Base-by-base conservation (phyloP, 306 rosid genomes). In the Dryas octopetala region DNA sequence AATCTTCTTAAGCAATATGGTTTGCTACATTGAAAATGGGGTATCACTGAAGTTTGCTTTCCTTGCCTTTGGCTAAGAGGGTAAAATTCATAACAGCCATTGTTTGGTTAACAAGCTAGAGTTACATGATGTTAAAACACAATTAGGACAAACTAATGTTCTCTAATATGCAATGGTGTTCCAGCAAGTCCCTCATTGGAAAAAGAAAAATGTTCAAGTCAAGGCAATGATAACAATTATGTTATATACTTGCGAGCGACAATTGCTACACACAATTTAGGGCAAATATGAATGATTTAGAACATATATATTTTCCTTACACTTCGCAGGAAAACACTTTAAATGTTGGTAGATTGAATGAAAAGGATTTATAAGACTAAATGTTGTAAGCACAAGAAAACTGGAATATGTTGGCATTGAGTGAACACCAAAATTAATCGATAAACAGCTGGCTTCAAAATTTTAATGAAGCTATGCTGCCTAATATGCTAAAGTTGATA, bases 1-100 rank as follows among this genome's bases (percentile, higher is more conserved):
- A 67, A 71, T n/a, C 7, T 63, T 79, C 38, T 40, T 61, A 66
- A 75, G 62, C 9, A 40, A 64, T 12, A 23, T 23, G 23, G 23
- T 23, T 23, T 23, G 23, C 23, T 23, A 23, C 23, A 23, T 23
- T 23, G 23, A 23, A 23, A 23, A 23, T 23, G 23, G 23, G 23
- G 23, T 23, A 23, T 23, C 23, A 23, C 23, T 23, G 8, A 46
- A 46, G 49, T 46, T 54, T 54, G 0, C 59, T 16, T 54, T 54
- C 23, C 7, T 54, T 54, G 59, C 10, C 59, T 7, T 54, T 7
- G 26, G 59, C 59, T 54, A 54, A 6, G 59, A 54, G 59, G 26
- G n/a, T 54, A 58, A 19, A 2, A 23, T 58, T 40, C 67, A 9
- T 23, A 26, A 48, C 3, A 45, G 11, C 70, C 49, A 26, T 60